Evolutionary conservation across 2,329 filamentous ascomycete species (phyloP).

Genomic region (Akanthomyces muscarius): DNA sequence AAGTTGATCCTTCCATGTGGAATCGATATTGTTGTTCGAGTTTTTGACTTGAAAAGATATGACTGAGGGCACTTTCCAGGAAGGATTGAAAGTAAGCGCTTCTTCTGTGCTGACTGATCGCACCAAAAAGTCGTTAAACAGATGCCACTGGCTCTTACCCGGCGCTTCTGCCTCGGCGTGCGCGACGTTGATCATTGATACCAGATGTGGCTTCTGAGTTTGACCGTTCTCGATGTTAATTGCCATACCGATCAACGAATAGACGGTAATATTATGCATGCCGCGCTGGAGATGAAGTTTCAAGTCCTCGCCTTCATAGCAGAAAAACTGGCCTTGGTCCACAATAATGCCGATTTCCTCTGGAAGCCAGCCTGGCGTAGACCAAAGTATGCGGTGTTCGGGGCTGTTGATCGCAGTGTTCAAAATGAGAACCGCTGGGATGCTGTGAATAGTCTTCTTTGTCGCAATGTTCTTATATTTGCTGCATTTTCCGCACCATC

Average conservation of each 20-base stretch:
- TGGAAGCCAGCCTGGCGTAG: constrained; percentile 83
- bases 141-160: constrained; percentile 74
- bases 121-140: constrained; percentile 97
- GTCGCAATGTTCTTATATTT: constrained; percentile 86
- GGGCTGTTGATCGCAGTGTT: constrained; percentile 72
- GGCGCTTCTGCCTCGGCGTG: constrained; percentile 59
- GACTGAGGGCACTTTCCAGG: constrained; percentile 90
- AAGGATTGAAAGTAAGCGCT: constrained; percentile 80
- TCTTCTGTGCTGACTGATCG: constrained; percentile 75
- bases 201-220: constrained; percentile 83
- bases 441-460: constrained; percentile 74
- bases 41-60: constrained; percentile 80
- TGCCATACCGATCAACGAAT: constrained; percentile 85
- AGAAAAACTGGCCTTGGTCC: constrained; percentile 87
- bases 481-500: constrained; percentile 90
- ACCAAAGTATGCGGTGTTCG: constrained; percentile 79
- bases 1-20: constrained; percentile 77
- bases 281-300: constrained; percentile 74
- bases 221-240: constrained; percentile 84
- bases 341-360: constrained; percentile 92
- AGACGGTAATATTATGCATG: constrained; percentile 77
- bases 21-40: constrained; percentile 77
- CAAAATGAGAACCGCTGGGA: constrained; percentile 83
- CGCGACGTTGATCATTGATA: constrained; percentile 81
- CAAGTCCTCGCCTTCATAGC: constrained; percentile 89